Evolutionary conservation across 805 yeast species (phyloP).

Genomic region (Candida hungchunana): DNA sequence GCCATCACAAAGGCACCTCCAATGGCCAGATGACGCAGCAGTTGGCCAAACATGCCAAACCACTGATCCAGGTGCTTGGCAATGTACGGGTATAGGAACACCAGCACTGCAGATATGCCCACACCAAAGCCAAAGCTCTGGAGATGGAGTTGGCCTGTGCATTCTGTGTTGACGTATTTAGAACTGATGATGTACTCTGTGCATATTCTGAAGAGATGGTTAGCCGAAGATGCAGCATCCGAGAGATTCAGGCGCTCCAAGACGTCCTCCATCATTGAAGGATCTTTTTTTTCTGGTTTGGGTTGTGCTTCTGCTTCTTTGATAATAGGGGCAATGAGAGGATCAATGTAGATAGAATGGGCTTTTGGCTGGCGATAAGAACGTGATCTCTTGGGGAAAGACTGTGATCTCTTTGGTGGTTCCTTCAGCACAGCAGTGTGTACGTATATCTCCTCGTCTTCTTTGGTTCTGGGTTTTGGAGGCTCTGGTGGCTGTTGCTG

Average conservation of each 20-base stretch:
- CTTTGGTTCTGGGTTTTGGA: constrained; percentile 4
- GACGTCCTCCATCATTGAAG: constrained; percentile 8
- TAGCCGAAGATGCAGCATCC: constrained; percentile 2
- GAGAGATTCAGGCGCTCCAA: constrained; percentile 16
- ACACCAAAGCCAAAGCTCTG: constrained; percentile 26
- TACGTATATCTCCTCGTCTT: constrained; percentile 9
- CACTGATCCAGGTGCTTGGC: constrained; percentile 23
- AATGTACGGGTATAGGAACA: constrained; percentile 24
- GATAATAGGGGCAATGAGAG: not conserved
- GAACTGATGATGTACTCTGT: constrained; percentile 16
- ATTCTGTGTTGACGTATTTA: constrained; percentile 18
- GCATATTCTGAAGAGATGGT: not conserved
- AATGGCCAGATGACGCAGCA: constrained; percentile 18
- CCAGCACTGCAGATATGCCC: constrained; percentile 12
- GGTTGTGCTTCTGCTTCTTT: no score
- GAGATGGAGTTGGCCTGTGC: constrained; percentile 25
- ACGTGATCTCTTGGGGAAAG: not conserved
- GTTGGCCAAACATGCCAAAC: constrained; percentile 17
- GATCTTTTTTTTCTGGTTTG: no score
- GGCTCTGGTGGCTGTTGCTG: not conserved
- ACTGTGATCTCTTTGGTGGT: not conserved
- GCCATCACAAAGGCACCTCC: constrained; percentile 18
- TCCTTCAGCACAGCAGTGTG: constrained; percentile 6
- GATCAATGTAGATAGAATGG: not conserved
- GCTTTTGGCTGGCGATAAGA: not conserved